Evolutionary conservation across 768 basidiomycete genomes (phyloP).

Genomic region (Leccinellum rugosiceps): DNA sequence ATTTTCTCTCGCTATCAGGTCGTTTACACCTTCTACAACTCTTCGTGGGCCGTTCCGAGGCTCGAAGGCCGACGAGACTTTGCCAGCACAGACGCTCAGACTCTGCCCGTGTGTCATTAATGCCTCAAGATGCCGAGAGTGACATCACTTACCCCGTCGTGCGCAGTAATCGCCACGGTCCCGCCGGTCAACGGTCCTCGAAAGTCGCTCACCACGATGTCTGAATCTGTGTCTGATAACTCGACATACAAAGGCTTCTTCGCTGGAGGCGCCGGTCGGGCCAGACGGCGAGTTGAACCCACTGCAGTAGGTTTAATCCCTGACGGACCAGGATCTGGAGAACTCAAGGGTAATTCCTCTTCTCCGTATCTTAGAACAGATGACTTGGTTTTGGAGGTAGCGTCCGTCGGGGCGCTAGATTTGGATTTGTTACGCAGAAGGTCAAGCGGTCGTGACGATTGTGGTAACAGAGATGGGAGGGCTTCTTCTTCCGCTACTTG

Average conservation of each 20-base stretch:
- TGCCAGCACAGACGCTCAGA: background rate
- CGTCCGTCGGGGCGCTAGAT: background rate
- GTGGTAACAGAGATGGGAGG: conserved; percentile 7
- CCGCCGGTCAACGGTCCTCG: background rate
- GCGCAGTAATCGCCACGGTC: background rate
- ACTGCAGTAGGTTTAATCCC: background rate
- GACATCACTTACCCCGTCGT: background rate
- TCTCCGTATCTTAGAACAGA: conserved; percentile 7
- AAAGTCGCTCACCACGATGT: conserved; percentile 16
- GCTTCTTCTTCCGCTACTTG: conserved; percentile 11
- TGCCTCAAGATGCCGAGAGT: background rate
- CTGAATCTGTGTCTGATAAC: conserved; percentile 25
- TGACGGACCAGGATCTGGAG: background rate
- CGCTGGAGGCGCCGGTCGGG: background rate
- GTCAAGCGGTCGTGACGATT: conserved; percentile 27
- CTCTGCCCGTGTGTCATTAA: conserved; percentile 8
- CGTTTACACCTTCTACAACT: background rate
- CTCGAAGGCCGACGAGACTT: background rate
- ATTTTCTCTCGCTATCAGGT: conserved; percentile 5
- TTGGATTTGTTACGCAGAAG: conserved; percentile 18
- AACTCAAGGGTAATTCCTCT: conserved; percentile 8
- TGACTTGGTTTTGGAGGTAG: background rate
- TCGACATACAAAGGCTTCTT: conserved; percentile 21
- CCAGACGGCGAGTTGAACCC: background rate
- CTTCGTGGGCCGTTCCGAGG: background rate